Evolutionary conservation across 1,284 basidiomycete species (phyloP), one percentile per base, ranked within the genome.

Genomic region (Papiliotrema flavescens): DNA sequence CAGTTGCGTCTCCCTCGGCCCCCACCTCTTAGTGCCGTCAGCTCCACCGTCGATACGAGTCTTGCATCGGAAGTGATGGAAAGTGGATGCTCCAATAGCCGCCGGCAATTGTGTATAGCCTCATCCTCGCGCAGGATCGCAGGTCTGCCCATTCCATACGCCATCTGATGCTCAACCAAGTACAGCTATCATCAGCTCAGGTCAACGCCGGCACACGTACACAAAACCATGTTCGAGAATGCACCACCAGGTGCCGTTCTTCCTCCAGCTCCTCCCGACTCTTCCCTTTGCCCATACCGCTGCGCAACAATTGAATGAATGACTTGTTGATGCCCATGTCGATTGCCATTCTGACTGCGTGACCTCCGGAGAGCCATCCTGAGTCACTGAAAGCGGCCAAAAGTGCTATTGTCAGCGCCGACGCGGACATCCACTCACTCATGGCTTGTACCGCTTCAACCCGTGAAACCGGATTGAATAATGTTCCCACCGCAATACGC

Each of bases 31-130:
- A 77, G 48, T 17, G 75, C 74, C 9, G 69, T 74, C 17, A 75
- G 62, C 56, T 77, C 74, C 26, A 77, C 88, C 0, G 90, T 94
- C 7, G 91, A 93, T 19, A 95, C 89, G n/a, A 96, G 83, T 42
- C 92, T 85, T 82, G 90, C 92, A 66, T 96, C 92, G 59, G 94
- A 91, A 63, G 90, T 87, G 61, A 93, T 89, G 7, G 89, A 84
- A 20, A 94, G 78, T 15, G 92, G 92, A 70, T 95, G 91, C 62
- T 87, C 85, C 23, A 95, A 78, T n/a, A 93, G 80, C 35, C 86
- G 77, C 42, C 88, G 85, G 59, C 89, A 90, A 54, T 89, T 84
- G 65, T 82, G 83, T 55, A 95, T 91, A 49, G 89, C 87, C 66
- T 94, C 90, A 65, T 95, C 90, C 61, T 95, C 90, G 67, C 89